Evolutionary conservation across 2,329 filamentous ascomycete genomes (phyloP).

Genomic region (Chaetomium globosum): DNA sequence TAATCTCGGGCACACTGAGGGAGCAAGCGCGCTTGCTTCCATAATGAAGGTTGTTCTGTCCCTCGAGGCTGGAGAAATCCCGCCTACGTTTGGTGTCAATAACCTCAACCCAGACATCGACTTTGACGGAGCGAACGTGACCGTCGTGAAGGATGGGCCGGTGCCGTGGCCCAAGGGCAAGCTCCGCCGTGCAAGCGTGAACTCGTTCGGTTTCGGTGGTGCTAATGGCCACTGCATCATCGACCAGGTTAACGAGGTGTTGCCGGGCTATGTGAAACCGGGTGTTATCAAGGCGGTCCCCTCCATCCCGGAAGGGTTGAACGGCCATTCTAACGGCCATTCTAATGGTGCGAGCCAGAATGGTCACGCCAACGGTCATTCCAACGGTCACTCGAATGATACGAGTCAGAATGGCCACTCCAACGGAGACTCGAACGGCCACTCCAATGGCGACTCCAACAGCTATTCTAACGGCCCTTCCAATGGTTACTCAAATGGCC

Average conservation of each 20-base stretch:
- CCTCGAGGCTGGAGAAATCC: slow-evolving; percentile 45
- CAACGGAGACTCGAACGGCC: too few species aligned
- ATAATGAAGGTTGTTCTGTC: slow-evolving; percentile 47
- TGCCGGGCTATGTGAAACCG: not conserved
- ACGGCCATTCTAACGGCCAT: not conserved
- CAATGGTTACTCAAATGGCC: too few species aligned
- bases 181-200: not conserved
- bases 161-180: not conserved
- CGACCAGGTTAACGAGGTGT: not conserved
- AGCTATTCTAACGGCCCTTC: too few species aligned
- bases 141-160: slow-evolving; percentile 33
- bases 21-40: slow-evolving; percentile 49
- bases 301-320: not conserved
- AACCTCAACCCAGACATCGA: not conserved
- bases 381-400: not conserved
- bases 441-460: too few species aligned
- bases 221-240: slow-evolving; percentile 40
- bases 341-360: not conserved
- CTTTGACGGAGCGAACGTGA: not conserved
- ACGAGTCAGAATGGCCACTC: too few species aligned
- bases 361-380: too few species aligned
- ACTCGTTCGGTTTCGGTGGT: slow-evolving; percentile 35
- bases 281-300: not conserved
- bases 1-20: slow-evolving; percentile 52
- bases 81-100: slow-evolving; percentile 39